Conservation (phyloP, 1,139 yeast species). For the Maudiozyma humilis region DNA sequence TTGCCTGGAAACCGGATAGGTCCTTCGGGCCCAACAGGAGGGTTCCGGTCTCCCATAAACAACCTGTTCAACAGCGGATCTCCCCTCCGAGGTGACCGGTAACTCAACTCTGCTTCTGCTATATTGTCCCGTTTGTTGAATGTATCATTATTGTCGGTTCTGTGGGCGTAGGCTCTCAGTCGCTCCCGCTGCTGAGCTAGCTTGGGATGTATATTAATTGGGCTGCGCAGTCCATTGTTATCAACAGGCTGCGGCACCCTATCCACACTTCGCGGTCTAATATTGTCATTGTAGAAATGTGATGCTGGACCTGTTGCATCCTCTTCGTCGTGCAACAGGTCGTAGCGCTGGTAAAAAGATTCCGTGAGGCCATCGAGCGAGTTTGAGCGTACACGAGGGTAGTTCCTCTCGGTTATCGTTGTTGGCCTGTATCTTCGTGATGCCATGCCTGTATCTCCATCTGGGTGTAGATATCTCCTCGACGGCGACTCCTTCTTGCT, state of each 20-base stretch:
- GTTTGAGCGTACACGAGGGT: constrained; percentile 15
- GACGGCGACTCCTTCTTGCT: constrained; percentile 25
- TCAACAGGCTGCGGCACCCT: neutral
- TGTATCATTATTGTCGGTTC: constrained; percentile 19
- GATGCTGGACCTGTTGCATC: neutral
- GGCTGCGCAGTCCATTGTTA: constrained; percentile 9
- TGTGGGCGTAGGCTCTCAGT: constrained; percentile 1
- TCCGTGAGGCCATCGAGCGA: constrained; percentile 23
- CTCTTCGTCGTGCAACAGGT: constrained; percentile 14
- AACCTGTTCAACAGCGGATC: constrained; percentile 9
- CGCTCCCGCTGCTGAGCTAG: neutral
- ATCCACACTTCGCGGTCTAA: constrained; percentile 11
- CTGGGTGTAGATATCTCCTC: constrained; percentile 15
- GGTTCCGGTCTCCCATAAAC: neutral
- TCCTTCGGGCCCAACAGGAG: neutral
- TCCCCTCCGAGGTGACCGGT: constrained; percentile 5
- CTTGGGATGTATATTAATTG: constrained; percentile 12
- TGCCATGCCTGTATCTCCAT: neutral
- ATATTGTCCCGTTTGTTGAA: constrained; percentile 9
- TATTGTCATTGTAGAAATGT: neutral
- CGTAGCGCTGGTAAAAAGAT: constrained; percentile 22
- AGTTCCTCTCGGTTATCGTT: too few relatives aligned
- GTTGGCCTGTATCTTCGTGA: too few relatives aligned
- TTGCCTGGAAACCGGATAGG: constrained; percentile 12
- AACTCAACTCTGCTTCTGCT: neutral